Conservation (phyloP, 768 basidiomycete genomes). For the Leccinum rimulosum region DNA sequence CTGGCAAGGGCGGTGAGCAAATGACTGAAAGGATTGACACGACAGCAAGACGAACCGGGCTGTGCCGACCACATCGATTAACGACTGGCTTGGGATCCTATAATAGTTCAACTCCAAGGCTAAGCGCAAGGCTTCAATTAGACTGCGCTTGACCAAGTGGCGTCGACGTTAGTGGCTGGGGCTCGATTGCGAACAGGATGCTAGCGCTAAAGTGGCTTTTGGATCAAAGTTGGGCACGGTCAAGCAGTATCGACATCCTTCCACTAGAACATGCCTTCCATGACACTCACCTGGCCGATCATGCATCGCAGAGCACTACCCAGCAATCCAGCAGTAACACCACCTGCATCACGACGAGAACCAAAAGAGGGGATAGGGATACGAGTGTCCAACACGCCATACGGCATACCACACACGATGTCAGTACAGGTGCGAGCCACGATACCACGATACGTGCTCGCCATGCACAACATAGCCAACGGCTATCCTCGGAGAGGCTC, state of each 20-base stretch:
- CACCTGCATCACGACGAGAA: neutral
- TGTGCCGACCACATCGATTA: slow-evolving; percentile 32
- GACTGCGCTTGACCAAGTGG: neutral
- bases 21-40: too few species aligned
- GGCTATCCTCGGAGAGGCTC: neutral
- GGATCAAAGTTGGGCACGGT: neutral
- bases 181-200: neutral
- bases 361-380: neutral
- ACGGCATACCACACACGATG: neutral
- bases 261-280: neutral
- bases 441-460: neutral
- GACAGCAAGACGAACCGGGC: slow-evolving; percentile 20
- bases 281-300: neutral
- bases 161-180: neutral
- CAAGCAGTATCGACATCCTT: neutral
- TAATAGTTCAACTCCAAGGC: neutral
- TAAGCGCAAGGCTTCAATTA: neutral
- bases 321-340: neutral
- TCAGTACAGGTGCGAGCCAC: neutral
- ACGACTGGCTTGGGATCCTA: neutral
- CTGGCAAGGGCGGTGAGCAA: too few species aligned
- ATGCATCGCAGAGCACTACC: neutral
- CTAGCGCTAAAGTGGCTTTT: neutral
- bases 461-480: neutral
- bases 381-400: neutral